Evolutionary conservation across 2,329 filamentous ascomycete genomes (phyloP).

Genomic region (Endoconidiophora polonica): DNA sequence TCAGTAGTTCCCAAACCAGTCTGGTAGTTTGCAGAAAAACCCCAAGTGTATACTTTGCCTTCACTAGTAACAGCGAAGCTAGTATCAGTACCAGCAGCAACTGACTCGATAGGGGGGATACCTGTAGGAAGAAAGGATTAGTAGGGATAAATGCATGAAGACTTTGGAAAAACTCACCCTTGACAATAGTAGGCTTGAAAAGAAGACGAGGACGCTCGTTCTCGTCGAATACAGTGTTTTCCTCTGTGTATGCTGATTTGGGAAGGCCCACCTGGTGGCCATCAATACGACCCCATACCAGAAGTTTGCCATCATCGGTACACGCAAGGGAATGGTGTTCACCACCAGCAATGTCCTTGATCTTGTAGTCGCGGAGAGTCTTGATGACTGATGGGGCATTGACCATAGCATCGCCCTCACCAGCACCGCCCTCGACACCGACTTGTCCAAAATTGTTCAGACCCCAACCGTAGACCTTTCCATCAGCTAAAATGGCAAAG

Average conservation of each 20-base stretch:
- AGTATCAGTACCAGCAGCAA: slow-evolving; percentile 55
- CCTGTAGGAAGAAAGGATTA: slow-evolving; percentile 3
- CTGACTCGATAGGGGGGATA: slow-evolving; percentile 18
- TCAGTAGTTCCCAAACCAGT: slow-evolving; percentile 58
- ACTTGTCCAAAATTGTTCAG: slow-evolving; percentile 78
- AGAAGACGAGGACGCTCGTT: slow-evolving; percentile 49
- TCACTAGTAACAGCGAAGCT: slow-evolving; percentile 53
- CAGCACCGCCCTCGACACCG: slow-evolving; percentile 36
- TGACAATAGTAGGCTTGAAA: slow-evolving; percentile 21
- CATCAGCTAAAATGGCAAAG: slow-evolving; percentile 58
- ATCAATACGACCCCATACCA: slow-evolving; percentile 44
- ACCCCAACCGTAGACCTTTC: slow-evolving; percentile 65
- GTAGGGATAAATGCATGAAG: background rate
- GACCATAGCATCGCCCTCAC: slow-evolving; percentile 37
- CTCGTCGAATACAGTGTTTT: slow-evolving; percentile 45
- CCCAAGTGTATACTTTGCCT: slow-evolving; percentile 63
- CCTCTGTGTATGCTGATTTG: slow-evolving; percentile 29
- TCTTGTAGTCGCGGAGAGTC: slow-evolving; percentile 49
- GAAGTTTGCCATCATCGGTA: slow-evolving; percentile 37
- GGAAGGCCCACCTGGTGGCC: slow-evolving; percentile 38
- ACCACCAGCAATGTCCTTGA: slow-evolving; percentile 43
- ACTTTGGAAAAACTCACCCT: slow-evolving; percentile 14
- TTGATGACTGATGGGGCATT: slow-evolving; percentile 49
- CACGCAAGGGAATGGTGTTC: slow-evolving; percentile 58
- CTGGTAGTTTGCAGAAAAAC: slow-evolving; percentile 65